Percentiles rank a stretch among this genome's conserved stretches.
These are phyloP conservation scores for Cladosporium cucumerinum DNA, from an alignment of 2,329 filamentous ascomycete species.

Conservation along the genomic window DNA sequence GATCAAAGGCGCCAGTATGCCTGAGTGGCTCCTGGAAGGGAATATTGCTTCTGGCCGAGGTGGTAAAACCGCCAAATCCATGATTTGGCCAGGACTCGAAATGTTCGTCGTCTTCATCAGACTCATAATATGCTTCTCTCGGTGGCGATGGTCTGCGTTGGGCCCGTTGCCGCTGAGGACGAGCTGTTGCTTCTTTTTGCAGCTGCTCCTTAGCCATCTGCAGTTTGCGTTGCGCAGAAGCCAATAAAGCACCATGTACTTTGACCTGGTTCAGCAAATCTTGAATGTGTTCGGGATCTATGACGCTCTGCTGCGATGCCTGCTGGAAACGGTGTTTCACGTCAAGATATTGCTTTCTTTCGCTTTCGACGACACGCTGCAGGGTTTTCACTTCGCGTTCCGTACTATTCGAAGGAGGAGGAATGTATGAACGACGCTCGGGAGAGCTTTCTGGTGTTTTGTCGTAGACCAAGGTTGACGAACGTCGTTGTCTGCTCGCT, in stretches of 20 bases:
- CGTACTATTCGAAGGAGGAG: not conserved
- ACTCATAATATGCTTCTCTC: conserved; percentile 2
- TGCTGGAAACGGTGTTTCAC: conserved; percentile 26
- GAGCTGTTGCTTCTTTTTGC: not conserved
- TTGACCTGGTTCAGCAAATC: conserved; percentile 28
- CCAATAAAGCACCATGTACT: conserved; percentile 12
- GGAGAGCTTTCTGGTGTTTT: conserved; percentile 11
- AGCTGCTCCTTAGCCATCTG: conserved; percentile 13
- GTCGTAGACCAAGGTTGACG: not conserved
- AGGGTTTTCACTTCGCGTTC: conserved; percentile 16
- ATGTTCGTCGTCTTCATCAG: not conserved
- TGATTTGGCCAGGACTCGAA: not conserved
- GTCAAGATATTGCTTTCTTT: conserved; percentile 9
- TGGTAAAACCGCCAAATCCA: not conserved
- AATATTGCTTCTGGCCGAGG: not conserved
- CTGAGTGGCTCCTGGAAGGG: not conserved
- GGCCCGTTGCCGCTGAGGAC: not conserved
- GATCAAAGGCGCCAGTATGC: not conserved
- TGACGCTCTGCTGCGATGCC: conserved; percentile 24
- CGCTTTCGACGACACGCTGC: conserved; percentile 25
- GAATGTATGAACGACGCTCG: not conserved
- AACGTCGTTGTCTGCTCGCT: not conserved
- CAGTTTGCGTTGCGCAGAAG: conserved; percentile 11
- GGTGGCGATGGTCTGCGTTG: conserved; percentile 7
- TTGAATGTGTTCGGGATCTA: conserved; percentile 25